Percentiles rank a stretch among this genome's conserved stretches.
These are phyloP conservation scores for Pelargonium myrrhifolium DNA, from an alignment of 441 rosid species.

Conservation along the genomic window DNA sequence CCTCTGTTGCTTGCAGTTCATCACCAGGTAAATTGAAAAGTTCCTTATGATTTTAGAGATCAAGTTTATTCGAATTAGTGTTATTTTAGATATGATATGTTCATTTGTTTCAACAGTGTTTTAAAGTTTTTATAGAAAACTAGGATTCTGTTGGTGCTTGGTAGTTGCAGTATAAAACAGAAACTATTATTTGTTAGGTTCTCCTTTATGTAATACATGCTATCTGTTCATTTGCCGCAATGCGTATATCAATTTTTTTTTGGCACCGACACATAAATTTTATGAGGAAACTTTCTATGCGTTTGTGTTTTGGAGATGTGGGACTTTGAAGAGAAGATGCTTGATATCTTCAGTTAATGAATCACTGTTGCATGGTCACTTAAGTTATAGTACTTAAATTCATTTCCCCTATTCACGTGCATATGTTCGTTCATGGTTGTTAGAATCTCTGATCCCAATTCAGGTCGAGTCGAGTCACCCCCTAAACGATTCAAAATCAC, in stretches of 20 bases:
- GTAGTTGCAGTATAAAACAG: not conserved
- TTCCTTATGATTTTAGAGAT: not conserved
- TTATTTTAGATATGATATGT: no score
- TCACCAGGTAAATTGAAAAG: conserved; percentile 55
- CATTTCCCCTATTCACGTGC: not conserved
- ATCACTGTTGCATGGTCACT: not conserved
- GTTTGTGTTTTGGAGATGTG: not conserved
- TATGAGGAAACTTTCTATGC: not conserved
- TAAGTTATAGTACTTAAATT: not conserved
- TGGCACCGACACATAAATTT: not conserved
- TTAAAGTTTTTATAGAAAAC: not conserved
- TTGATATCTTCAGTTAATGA: not conserved
- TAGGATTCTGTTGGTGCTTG: not conserved
- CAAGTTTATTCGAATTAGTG: not conserved
- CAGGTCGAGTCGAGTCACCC: no score
- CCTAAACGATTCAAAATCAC: no score
- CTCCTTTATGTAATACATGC: not conserved
- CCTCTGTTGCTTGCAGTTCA: conserved; percentile 84
- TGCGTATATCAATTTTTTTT: not conserved
- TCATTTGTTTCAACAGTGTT: no score
- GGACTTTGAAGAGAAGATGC: not conserved
- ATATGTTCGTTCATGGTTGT: not conserved
- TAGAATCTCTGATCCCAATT: no score
- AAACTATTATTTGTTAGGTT: not conserved
- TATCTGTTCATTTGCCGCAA: not conserved